Base-by-base conservation (phyloP, 352 stramenopile species). In the Sclerospora graminicola region DNA sequence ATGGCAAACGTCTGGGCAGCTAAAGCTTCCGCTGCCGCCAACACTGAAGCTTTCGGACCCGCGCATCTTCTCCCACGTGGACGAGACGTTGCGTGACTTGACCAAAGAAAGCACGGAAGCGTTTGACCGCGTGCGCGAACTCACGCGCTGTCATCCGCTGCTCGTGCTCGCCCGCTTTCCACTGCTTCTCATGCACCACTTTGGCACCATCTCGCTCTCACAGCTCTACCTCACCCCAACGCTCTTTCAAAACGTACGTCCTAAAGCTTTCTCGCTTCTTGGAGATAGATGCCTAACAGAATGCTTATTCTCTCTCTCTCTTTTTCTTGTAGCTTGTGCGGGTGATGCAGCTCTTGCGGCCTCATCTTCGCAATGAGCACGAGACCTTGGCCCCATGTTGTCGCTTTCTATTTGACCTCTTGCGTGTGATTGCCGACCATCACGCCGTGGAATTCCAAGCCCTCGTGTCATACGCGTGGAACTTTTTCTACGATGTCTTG, bases 371-470 rank as follows among this genome's bases (percentile, higher is more conserved):
- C 29, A 29, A 71, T 8, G 48, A 76, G 2, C 53, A 45, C 24
- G 59, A 29, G 8, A 41, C 66, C 2, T 49, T 76, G 27, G 41
- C 56, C 4, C 48, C 52, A 1, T 63, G 78, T 20, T 69, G 69
- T 29, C 55, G 66, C 14, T 82, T 84, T 39, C 24, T 85, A 14
- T 81, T 89, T 49, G 68, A 86, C 18, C 60, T 86, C n/a, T 44
- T 89, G 9, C 58, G 71, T 6, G 63, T 81, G 1, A 81, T 89
- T 31, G 63, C 58, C 4, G 60, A 64, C 11, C 72, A 86, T 51
- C 73, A 84, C 14, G 66, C 77, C 14, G 63, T 58, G 9, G 77
- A 86, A 42, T 89, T 89, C 35, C 61, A 74, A n/a, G 60, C 65
- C 34, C 60, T 88, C 5, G 59, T 85, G 0, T 51, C 64, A 5